Conservation (phyloP, 192 early-diverging fungal genomes). For the Entomortierella beljakovae region DNA sequence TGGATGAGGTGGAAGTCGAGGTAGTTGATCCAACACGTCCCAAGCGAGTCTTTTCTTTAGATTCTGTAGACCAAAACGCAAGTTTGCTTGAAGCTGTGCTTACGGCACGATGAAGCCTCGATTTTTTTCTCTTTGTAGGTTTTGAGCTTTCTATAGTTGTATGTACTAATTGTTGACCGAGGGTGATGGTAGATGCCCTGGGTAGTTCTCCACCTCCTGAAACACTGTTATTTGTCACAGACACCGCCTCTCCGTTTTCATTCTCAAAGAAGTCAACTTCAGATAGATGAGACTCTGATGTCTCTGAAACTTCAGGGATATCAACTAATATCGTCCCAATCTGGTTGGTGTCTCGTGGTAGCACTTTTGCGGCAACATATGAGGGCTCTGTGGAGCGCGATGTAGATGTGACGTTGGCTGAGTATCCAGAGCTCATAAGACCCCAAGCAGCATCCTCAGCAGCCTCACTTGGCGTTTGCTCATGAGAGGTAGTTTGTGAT, state of each 20-base stretch:
- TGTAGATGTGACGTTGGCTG: not conserved
- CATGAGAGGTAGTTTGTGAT: not conserved
- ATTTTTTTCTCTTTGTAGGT: not conserved
- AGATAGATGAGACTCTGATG: not conserved
- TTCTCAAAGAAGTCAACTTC: not conserved
- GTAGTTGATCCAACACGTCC: not conserved
- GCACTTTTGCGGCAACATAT: not conserved
- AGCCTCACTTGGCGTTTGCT: not conserved
- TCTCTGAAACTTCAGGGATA: not conserved
- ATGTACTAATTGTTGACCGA: not conserved
- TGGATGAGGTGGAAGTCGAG: not conserved
- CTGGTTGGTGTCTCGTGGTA: not conserved
- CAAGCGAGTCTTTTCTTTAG: not conserved
- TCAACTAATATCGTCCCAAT: not conserved
- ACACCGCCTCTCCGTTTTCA: not conserved
- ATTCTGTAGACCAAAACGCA: not conserved
- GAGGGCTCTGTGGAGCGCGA: not conserved
- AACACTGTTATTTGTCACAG: not conserved
- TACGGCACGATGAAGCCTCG: not conserved
- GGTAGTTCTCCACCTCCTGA: no score
- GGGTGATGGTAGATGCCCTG: no score
- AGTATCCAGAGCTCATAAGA: not conserved
- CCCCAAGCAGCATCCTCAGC: not conserved
- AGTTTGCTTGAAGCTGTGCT: not conserved
- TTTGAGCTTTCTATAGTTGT: no score